Base-by-base conservation (phyloP, 2,329 filamentous ascomycete species). In the Ceratocystis ficicola region DNA sequence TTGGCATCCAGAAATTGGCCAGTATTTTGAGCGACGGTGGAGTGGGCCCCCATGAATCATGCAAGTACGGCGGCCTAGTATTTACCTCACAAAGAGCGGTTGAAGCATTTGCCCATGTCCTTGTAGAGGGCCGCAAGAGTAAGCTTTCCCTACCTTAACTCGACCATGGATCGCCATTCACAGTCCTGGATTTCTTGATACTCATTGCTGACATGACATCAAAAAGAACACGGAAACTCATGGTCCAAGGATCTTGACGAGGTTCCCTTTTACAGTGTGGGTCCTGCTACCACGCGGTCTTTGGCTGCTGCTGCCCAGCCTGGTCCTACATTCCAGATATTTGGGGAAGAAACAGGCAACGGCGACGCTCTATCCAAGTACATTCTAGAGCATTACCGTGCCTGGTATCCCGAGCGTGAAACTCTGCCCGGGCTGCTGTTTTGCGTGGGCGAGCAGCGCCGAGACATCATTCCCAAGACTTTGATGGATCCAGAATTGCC, bases 391-490 rank as follows among this genome's bases (percentile, higher is more conserved):
- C 88, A 96, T 73, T 95, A 96, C 72, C 83, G 71, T 28, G 71
- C 76, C 62, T 81, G 79, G 78, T 80, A 83, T 69, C 69, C 72
- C 44, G 73, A 73, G 46, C 72, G 74, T 62, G 62, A 73, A 10
- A 71, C 70, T 15, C 84, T 84, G 70, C 85, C 84, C 0, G 82
- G 87, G 0, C 74, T 97, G 4, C 77, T 97, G 0, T 99, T 97
- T 74, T 81, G 95, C 15, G 91, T 95, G 0, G 94, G 94, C 22
- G 93, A 96, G 73, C 89, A 92, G 73, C 83, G 91, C 65, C 80
- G 94, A 57, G 94, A 97, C 73, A 85, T 96, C 69, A 96, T 99
- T 69, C 92, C 94, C 1, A 89, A 83, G 70, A 90, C 84, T 1
- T 77, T 97, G 46, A 88, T 86, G 79, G 81, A 83, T 48, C 72